Percentiles rank a stretch among this genome's conserved stretches.
phyloP scores from a whole-genome alignment of 257 asterid species.

The Nicotiana tabacum region DNA sequence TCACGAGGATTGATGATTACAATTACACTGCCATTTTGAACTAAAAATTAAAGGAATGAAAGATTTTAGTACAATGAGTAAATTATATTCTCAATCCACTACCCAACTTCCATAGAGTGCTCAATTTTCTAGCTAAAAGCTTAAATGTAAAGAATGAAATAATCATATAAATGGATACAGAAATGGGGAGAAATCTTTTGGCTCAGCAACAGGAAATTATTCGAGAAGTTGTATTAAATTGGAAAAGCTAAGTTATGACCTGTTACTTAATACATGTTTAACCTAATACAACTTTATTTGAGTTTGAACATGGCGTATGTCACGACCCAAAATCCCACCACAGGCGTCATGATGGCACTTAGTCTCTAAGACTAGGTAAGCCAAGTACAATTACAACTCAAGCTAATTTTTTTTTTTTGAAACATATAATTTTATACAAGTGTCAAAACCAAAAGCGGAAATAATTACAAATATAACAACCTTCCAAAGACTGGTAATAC shows the following conservation, averaged over 20 bases:
- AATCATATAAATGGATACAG: not conserved
- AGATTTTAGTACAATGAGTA: not conserved
- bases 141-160: not conserved
- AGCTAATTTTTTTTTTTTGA: no score
- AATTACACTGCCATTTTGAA: not conserved
- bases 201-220: not conserved
- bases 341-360: no score
- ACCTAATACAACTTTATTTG: no score
- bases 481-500: no score
- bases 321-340: no score
- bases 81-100: not conserved
- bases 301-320: no score
- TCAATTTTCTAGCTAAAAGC: not conserved
- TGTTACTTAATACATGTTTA: no score
- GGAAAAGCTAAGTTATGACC: not conserved
- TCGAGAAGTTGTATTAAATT: not conserved
- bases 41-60: not conserved
- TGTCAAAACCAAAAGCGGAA: no score
- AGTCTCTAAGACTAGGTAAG: no score
- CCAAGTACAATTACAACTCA: no score
- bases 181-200: not conserved
- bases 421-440: no score
- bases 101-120: not conserved
- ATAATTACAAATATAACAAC: no score
- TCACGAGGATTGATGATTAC: not conserved